Base-by-base conservation (phyloP, 108 stramenopile genomes). In the Pseudonitzschia multistriata region DNA sequence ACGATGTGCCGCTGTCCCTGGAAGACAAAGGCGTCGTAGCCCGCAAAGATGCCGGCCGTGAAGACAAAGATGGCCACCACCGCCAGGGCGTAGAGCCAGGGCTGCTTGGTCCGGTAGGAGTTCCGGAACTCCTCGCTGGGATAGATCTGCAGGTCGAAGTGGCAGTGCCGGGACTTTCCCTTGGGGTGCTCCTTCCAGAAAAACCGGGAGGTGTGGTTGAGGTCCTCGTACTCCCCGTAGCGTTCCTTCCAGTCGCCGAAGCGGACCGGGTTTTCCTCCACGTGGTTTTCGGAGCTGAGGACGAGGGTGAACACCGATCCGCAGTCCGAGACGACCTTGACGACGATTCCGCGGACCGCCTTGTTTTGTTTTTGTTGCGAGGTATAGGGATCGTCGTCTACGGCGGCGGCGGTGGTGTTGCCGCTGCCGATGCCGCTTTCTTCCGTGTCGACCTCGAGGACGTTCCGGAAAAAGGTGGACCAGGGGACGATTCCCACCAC, bases 71-170 rank as follows among this genome's bases (percentile, higher is more conserved):
- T 74, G 6, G 67, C 68, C 4, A 73, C 66, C 7, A 80, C 74
- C 0, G 60, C 67, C 2, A 34, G 35, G 0, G 82, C 59, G 49
- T 82, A 80, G 10, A 74, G 56, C 2, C 28, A 57, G 5, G 83
- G 70, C 21, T 62, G 52, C 3, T 67, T 66, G 8, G 81, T 80
- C 45, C 69, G 62, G 64, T 84, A 87, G 22, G 70, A 25, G 29
- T 54, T 49, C n/a, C 70, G 71, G 56, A 87, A 82, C 25, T 79
- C 79, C 27, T 82, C 67, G 19, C 76, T 77, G 15, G 85, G 82
- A 71, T 82, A 87, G 15, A 82, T 81, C 17, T 27, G 27, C 14
- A 87, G 34, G 13, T 74, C 66, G 33, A 74, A 74, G 22, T 67
- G 56, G 31, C 73, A 74, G 21, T 67, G 73, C 28, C 42, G 39